Evolutionary conservation across 2,329 filamentous ascomycete species (phyloP).

Genomic region (Dactylonectria macrodidyma): DNA sequence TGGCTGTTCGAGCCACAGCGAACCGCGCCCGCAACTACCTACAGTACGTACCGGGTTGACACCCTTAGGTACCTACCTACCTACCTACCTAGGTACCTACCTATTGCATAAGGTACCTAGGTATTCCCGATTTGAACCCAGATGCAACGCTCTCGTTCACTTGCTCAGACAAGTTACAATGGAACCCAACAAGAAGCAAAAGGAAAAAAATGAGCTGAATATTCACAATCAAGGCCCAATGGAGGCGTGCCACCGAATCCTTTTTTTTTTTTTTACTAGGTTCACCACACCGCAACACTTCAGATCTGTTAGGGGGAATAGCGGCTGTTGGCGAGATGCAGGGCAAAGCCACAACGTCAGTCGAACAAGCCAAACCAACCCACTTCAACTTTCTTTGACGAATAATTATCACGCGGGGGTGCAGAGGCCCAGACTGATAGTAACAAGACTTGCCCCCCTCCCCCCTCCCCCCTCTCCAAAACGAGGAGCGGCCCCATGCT

Average conservation of each 20-base stretch:
- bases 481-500: constrained; percentile 13
- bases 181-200: constrained; percentile 17
- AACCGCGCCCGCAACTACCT: constrained; percentile 12
- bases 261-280: constrained; percentile 23
- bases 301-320: constrained; percentile 9
- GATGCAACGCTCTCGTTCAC: constrained; percentile 4
- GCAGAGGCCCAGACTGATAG: constrained; percentile 10
- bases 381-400: constrained; percentile 10
- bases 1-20: constrained; percentile 11
- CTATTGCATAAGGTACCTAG: neutral
- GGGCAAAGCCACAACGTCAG: constrained; percentile 19
- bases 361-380: constrained; percentile 15
- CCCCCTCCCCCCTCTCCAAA: neutral
- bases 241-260: constrained; percentile 9
- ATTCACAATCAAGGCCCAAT: constrained; percentile 13
- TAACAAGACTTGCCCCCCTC: neutral
- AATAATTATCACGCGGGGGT: constrained; percentile 7
- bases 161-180: neutral
- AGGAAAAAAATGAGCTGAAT: constrained; percentile 11
- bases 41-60: neutral
- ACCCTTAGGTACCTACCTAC: constrained; percentile 1
- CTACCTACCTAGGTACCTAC: neutral
- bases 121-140: constrained; percentile 5
- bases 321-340: constrained; percentile 23
- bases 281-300: constrained; percentile 22